phyloP scores from a whole-genome alignment of 768 basidiomycete genomes.

The Lentinula detonsa region DNA sequence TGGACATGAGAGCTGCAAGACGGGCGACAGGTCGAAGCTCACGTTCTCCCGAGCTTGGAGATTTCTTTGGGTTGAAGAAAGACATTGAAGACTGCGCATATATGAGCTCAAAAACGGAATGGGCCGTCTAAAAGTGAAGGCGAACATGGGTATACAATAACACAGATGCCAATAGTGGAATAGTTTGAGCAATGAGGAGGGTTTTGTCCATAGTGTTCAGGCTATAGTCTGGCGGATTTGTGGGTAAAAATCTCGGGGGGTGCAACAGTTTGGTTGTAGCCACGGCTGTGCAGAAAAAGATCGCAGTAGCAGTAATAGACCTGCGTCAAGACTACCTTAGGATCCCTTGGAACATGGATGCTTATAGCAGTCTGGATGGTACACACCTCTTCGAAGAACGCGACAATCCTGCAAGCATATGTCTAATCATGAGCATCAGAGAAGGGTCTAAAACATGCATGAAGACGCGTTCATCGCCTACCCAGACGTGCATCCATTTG shows the following conservation, averaged over 20 bases:
- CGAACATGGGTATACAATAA: conserved; percentile 25
- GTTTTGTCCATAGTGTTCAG: conserved; percentile 26
- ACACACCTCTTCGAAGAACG: conserved; percentile 48
- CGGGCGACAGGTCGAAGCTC: conserved; percentile 21
- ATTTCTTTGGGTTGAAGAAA: background rate
- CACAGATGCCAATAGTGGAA: conserved; percentile 28
- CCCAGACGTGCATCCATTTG: conserved; percentile 66
- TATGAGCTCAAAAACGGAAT: background rate
- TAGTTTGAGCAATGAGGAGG: conserved; percentile 33
- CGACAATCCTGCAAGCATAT: conserved; percentile 60
- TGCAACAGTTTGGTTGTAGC: conserved; percentile 38
- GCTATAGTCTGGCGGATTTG: conserved; percentile 31
- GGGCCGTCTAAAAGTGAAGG: conserved; percentile 7
- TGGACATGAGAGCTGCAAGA: conserved; percentile 31
- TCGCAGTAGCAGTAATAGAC: conserved; percentile 48
- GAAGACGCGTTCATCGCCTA: conserved; percentile 16
- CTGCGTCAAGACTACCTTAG: conserved; percentile 39
- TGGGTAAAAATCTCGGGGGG: conserved; percentile 21
- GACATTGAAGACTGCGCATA: conserved; percentile 1
- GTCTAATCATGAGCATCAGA: conserved; percentile 25
- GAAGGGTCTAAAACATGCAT: background rate
- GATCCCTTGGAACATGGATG: background rate
- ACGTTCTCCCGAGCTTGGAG: conserved; percentile 6
- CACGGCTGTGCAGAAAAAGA: conserved; percentile 45
- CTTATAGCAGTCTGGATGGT: background rate